Evolutionary conservation across 805 yeast genomes (phyloP), one percentile per base, ranked within the genome.

Genomic region (Starmera caribaea): DNA sequence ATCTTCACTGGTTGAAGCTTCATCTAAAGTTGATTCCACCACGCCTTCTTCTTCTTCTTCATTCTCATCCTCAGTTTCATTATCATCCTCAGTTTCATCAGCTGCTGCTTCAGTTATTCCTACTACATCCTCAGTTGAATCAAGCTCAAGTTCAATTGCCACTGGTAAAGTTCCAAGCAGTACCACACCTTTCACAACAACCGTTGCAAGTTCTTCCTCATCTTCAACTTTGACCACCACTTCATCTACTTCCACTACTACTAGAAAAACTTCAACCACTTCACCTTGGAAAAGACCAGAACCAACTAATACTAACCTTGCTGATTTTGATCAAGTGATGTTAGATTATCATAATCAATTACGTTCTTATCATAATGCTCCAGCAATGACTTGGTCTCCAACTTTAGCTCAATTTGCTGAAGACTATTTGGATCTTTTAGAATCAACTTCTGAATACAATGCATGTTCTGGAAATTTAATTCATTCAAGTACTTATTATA

Each of bases 381-480:
- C 62, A 8, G 56, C 61, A 10, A 58, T 79, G 46, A 48, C 65
- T 6, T 79, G 84, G 84, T 66, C 66, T 41, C 51, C 65, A 21
- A 53, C 55, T 2, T 55, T 72, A 37, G 71, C 66, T 38, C 50
- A 57, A 8, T 75, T 68, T 51, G 82, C 84, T 41, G 65, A 58
- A 49, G 53, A 58, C 35, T 76, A 73, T 48, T 76, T 76, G 37
- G 65, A 59, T 54, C 56, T 49, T 8, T 37, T 62, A 17, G 38
- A 37, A 2, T 66, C 66, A 30, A 65, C 73, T 11, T 42, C 50
- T 3, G 36, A 52, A 6, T 71, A 72, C 51, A 69, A 68, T 36
- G 79, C 84, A 54, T 69, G 77, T 55, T 73, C 79, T 8, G 86
- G 82, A 46, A 59, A 65, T 39, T 65, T 82, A 48, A 58, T 68